Evolutionary conservation across 306 rosid species (phyloP), one percentile per base, ranked within the genome.

Genomic region (Geum urbanum): DNA sequence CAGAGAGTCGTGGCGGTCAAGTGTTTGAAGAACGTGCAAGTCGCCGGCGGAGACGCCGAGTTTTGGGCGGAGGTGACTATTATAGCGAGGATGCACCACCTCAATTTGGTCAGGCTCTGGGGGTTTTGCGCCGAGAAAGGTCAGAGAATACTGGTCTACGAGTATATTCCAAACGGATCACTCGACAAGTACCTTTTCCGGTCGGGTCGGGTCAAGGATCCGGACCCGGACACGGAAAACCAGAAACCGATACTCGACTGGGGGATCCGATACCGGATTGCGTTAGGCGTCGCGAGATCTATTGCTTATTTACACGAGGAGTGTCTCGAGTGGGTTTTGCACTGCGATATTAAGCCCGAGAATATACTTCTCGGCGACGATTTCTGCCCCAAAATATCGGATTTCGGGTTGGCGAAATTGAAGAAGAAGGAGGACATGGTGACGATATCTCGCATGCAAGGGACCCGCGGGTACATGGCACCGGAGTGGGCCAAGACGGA

Each of bases 381-480:
- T 35, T 94, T 89, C 20, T 94, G 98, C 59, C 97, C 98, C 0
- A 94, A 94, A 71, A 73, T 94, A n/a, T 88, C 98, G 3, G 98
- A 94, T 59, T 94, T 94, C 3, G 98, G 98, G 24, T 15, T 94
- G 47, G 95, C 97, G 0, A 94, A 94, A 61, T 44, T 90, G 27
- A 70, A 87, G 72, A 87, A 94, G 60, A 94, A 94, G 16, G 92
- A 94, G 51, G 98, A 84, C 39, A 88, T 89, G 80, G 90, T 92
- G 27, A 92, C 86, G 49, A 77, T 90, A 77, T 92, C 98, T 0
- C 77, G 85, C 61, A 84, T 91, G 54, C 79, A 96, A 4, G 98
- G 98, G 1, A 92, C 98, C 5, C 92, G 96, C 0, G 98, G 97
- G 20, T 94, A 94, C 70, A 89, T 94, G 96, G 98, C 98, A 18